Evolutionary conservation across 2,329 filamentous ascomycete genomes (phyloP), one percentile per base, ranked within the genome.

Genomic region (Hirsutella rhossiliensis): DNA sequence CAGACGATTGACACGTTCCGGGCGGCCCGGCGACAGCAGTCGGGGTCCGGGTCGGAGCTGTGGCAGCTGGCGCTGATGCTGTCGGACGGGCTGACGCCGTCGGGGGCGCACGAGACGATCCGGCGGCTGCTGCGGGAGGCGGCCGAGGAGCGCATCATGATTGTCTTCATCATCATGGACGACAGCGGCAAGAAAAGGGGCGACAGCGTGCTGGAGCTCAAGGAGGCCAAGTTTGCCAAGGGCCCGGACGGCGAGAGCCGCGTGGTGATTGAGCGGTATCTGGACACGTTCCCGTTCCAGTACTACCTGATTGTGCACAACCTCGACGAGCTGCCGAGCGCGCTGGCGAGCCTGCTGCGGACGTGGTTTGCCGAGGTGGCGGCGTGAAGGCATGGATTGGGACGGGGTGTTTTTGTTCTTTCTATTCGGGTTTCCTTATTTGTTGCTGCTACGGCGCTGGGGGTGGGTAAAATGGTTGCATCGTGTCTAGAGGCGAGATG

Each of bases 161-260:
- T 97, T 50, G 90, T 98, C 6, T 99, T 98, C 62, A 87, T 98
- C 54, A 84, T 99, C 56, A 87, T 98, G 58, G 92, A 98, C 67
- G 74, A 78, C 53, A 68, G 65, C 18, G 55, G 57, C 29, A 62
- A 60, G 51, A 62, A 61, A 52, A 62, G 62, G 58, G 73, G 72
- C 40, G 73, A 78, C 48, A 84, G 80, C 54, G 94, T 98, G 48
- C 65, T 97, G 56, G 88, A 96, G 60, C 72, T 97, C 55, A 87
- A 88, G 61, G 83, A 88, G 63, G 90, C 88, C 32, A 80, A 80
- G 58, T 96, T 97, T 58, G 76, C 83, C 50, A 76, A 75, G 47
- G 81, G 86, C 23, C 40, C 32, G 56, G 71, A 64, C 53, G 64
- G 76, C 62, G 66, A 80, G 66, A 66, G 81, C 48, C 75, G 80